Conservation (phyloP, 495 filamentous ascomycete genomes). For the Hamigera avellanea region DNA sequence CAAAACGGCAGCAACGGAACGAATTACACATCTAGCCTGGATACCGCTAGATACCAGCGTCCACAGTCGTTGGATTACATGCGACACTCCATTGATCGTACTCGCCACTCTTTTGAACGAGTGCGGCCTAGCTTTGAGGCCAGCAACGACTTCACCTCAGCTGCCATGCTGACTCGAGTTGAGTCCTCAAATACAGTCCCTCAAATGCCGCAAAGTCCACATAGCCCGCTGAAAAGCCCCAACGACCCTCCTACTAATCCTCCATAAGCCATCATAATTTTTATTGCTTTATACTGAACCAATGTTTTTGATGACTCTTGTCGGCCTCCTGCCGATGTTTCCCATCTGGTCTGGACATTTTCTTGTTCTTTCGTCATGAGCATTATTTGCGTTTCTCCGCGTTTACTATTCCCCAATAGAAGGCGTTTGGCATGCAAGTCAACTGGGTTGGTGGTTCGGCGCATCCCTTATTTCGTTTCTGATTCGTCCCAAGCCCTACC, state of each 20-base stretch:
- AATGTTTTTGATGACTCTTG: conserved; percentile 22
- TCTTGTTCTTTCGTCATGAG: conserved; percentile 12
- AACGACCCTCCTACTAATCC: conserved; percentile 25
- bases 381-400: conserved; percentile 9
- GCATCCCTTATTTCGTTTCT: conserved; percentile 16
- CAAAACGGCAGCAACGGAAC: conserved; percentile 92
- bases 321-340: conserved; percentile 9
- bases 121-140: conserved; percentile 66
- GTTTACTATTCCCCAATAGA: conserved; percentile 36
- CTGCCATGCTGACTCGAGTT: conserved; percentile 68
- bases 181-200: conserved; percentile 54
- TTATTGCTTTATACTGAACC: no score
- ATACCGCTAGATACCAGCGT: conserved; percentile 26
- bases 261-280: conserved; percentile 16
- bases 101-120: conserved; percentile 40
- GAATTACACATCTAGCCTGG: conserved; percentile 65
- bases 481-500: not conserved
- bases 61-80: conserved; percentile 54
- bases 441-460: conserved; percentile 20
- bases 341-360: conserved; percentile 19
- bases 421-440: conserved; percentile 31
- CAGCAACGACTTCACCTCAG: conserved; percentile 82
- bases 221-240: conserved; percentile 25
- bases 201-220: conserved; percentile 19
- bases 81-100: conserved; percentile 66